Conservation (phyloP, 1,139 yeast genomes). For the Yamadazyma diospyri region DNA sequence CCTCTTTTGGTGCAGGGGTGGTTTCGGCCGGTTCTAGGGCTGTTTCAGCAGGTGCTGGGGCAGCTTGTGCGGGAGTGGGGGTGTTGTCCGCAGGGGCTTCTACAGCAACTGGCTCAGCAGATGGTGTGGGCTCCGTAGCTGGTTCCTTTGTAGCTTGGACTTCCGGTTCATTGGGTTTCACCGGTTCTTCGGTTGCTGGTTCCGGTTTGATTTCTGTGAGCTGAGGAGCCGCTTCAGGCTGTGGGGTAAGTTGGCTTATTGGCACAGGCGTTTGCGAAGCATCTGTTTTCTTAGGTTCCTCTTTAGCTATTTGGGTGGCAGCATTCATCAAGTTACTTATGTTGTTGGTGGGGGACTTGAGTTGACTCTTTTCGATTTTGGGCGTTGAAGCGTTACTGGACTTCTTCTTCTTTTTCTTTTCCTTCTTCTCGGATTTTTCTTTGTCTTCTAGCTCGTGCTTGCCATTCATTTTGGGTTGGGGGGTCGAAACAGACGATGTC, state of each 20-base stretch:
- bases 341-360: constrained; percentile 13
- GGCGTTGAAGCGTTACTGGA: constrained; percentile 16
- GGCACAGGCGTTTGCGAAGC: no score
- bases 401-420: constrained; percentile 18
- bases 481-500: constrained; percentile 8
- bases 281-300: constrained; percentile 7
- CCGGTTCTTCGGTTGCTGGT: constrained; percentile 10
- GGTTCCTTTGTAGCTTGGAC: constrained; percentile 10
- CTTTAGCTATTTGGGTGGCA: constrained; percentile 20
- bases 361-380: constrained; percentile 11
- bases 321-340: constrained; percentile 32
- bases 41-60: constrained; percentile 7
- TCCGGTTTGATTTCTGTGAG: constrained; percentile 1
- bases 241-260: constrained; percentile 2
- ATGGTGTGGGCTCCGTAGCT: constrained; percentile 6
- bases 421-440: constrained; percentile 28
- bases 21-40: constrained; percentile 7
- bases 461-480: constrained; percentile 9
- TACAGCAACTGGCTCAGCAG: constrained; percentile 1
- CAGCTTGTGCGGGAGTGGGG: constrained; percentile 9
- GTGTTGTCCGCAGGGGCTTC: constrained; percentile 5
- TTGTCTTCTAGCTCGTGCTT: constrained; percentile 43
- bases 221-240: background rate
- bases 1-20: constrained; percentile 5
- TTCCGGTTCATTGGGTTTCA: constrained; percentile 3